These are phyloP conservation scores for Coemansia sp. DNA, from an alignment of 192 early-diverging fungal species.

Conservation along the genomic window DNA sequence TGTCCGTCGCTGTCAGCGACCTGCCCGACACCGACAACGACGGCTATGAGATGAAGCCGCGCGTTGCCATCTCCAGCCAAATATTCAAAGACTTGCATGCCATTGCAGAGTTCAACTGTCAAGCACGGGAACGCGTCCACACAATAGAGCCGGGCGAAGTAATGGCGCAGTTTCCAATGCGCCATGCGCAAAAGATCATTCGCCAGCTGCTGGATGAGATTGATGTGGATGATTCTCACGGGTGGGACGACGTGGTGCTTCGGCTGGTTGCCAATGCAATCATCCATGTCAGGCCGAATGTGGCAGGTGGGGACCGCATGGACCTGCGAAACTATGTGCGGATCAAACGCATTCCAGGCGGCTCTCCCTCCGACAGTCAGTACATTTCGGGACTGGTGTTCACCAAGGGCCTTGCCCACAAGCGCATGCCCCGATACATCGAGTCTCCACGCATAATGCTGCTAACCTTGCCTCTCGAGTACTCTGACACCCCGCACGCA, in stretches of 20 bases:
- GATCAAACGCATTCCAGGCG: constrained; percentile 94
- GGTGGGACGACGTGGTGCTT: constrained; percentile 42
- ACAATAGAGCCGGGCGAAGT: constrained; percentile 23
- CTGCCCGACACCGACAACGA: not conserved
- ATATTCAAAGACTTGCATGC: constrained; percentile 32
- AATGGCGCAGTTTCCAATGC: constrained; percentile 48
- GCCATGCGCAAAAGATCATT: constrained; percentile 69
- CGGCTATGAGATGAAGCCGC: constrained; percentile 1
- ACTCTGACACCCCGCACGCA: constrained; percentile 54
- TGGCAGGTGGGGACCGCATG: constrained; percentile 77
- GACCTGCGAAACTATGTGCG: constrained; percentile 91
- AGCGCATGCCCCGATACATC: constrained; percentile 76
- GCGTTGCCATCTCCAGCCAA: constrained; percentile 13
- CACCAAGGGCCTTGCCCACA: constrained; percentile 90
- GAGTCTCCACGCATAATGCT: constrained; percentile 79
- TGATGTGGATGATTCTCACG: constrained; percentile 50
- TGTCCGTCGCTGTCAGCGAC: constrained; percentile 5
- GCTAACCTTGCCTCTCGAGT: constrained; percentile 83
- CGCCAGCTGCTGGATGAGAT: constrained; percentile 71
- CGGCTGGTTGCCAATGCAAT: constrained; percentile 36
- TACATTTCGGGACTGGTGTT: constrained; percentile 93
- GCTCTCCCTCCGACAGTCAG: constrained; percentile 70
- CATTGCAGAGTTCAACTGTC: constrained; percentile 33
- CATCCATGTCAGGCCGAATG: constrained; percentile 55
- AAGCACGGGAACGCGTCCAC: constrained; percentile 29